Evolutionary conservation across 805 yeast species (phyloP), one percentile per base, ranked within the genome.

Genomic region (Maudiozyma serrabonitensis): DNA sequence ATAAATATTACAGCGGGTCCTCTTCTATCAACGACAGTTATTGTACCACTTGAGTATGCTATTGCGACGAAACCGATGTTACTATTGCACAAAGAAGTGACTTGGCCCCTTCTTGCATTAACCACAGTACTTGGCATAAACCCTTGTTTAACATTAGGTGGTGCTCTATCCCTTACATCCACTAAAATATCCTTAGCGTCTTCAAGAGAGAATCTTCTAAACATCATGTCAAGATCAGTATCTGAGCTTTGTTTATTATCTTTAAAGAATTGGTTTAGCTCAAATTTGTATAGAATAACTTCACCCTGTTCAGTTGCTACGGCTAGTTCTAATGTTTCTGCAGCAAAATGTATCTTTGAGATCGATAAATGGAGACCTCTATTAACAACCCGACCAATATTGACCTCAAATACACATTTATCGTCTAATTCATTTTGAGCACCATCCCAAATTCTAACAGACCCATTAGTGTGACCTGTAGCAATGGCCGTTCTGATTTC

Each of bases 381-480:
- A 52, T 73, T 71, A 38, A 82, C 55, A 13, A 80, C 72, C 41
- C 70, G 68, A 1, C 80, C 67, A 11, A 82, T 69, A 56, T 79
- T 76, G 37, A 83, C 74, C 54, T 82, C 86, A 54, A 84, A 69
- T 3, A 80, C 81, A 6, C 77, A 69, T 8, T 76, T 68, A 39
- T 80, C 81, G 50, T 75, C 80, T 6, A 81, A 58, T 53, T 87
- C 96, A 19, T 85, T 84, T 50, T 81, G 79, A 0, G 95, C 80
- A 0, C 88, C 82, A 67, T 91, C 95, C 81, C 89, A 82, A 9
- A 91, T 71, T 48, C 96, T 75, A 0, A 93, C 79, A 35, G 82
- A 76, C 0, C 97, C 98, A 62, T 84, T 84, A 35, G 81, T 78
- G 61, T 93, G 96, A 0, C 97, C 98, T 0, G 95, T 82, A 1